phyloP scores from a whole-genome alignment of 1,139 yeast species.

The Pneumocystis murina region DNA sequence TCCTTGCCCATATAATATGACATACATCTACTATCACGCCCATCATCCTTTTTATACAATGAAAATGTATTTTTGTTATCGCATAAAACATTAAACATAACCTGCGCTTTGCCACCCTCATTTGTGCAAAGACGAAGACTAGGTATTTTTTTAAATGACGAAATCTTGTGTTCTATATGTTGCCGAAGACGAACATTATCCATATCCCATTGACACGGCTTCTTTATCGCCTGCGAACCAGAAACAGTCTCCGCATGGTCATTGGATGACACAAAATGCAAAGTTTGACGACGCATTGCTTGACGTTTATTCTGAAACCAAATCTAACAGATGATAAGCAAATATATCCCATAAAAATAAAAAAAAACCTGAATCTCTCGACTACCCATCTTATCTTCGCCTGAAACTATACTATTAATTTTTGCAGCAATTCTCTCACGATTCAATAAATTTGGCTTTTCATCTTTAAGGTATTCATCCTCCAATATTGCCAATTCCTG shows the following conservation, averaged over 20 bases:
- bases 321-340: conserved; percentile 25
- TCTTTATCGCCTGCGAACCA: not conserved
- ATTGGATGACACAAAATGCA: not conserved
- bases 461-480: not conserved
- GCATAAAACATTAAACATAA: not conserved
- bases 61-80: not conserved
- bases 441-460: not conserved
- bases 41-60: not conserved
- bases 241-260: not conserved
- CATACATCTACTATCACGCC: not conserved
- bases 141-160: not conserved
- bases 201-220: not conserved
- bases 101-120: not conserved
- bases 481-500: not conserved
- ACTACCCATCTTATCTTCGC: not conserved
- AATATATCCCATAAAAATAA: not conserved
- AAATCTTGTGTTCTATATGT: not conserved
- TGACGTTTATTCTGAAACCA: conserved; percentile 98
- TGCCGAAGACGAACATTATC: not conserved
- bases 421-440: not conserved
- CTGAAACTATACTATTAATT: not conserved
- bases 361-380: not conserved
- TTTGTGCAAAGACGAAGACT: not conserved
- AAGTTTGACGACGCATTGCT: conserved; percentile 34
- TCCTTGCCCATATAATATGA: not conserved